phyloP scores from a whole-genome alignment of 306 rosid species.

The Acacia melanoxylon region DNA sequence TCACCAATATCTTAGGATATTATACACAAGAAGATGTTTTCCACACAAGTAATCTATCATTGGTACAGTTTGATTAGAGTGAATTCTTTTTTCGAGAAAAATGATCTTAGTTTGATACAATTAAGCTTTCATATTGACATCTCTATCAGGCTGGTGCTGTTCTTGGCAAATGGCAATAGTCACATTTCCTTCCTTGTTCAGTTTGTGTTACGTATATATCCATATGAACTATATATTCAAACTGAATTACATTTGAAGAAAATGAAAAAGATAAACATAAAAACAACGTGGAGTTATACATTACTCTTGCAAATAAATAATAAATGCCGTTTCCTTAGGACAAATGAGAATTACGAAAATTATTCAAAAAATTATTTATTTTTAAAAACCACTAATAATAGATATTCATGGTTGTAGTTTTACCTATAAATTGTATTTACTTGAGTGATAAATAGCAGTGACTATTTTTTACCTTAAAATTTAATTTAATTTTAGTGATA shows the following conservation, averaged over 20 bases:
- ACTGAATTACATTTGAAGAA: background rate
- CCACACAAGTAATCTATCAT: slow-evolving; percentile 80
- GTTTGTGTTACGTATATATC: no score
- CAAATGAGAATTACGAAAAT: background rate
- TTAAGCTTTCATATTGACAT: background rate
- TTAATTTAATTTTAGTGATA: no score
- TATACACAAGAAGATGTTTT: slow-evolving; percentile 75
- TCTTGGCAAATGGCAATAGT: no score
- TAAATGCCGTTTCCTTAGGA: background rate
- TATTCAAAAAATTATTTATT: no score
- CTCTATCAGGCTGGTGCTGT: no score
- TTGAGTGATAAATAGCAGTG: background rate
- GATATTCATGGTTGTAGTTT: no score
- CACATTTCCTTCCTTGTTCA: no score
- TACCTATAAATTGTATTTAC: no score
- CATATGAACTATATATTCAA: no score
- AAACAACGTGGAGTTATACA: background rate
- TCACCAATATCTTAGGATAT: slow-evolving; percentile 69
- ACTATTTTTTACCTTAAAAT: no score
- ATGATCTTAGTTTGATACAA: slow-evolving; percentile 19
- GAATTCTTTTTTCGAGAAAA: slow-evolving; percentile 16
- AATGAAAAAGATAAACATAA: background rate
- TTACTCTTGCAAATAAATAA: background rate
- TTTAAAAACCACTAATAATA: background rate
- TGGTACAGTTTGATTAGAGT: slow-evolving; percentile 48